A percentile compares a stretch with the other conserved stretches of the same genome.
Conservation (phyloP, 176 grass and related monocot species). For the Hsuehochloa calcarea region DNA sequence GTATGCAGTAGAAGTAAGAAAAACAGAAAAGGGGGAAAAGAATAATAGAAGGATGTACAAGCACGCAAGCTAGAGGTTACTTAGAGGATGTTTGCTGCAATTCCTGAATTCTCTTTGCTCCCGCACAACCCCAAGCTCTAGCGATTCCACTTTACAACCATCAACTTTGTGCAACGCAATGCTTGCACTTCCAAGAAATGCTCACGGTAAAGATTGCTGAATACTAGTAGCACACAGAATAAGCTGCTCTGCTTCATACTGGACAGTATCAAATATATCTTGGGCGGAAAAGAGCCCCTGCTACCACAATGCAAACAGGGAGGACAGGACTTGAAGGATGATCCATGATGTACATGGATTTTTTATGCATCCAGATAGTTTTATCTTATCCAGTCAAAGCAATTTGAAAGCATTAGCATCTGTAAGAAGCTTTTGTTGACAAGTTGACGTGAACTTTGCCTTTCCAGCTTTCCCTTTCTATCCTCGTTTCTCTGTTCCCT, state of each 20-base stretch:
- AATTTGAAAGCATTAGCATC: conserved; percentile 61
- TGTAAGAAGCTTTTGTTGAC: conserved; percentile 71
- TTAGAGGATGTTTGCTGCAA: no score
- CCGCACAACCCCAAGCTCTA: neutral
- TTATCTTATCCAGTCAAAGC: conserved; percentile 35
- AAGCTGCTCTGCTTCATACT: neutral
- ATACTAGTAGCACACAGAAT: neutral
- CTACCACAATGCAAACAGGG: neutral
- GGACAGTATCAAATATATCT: neutral
- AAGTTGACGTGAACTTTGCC: conserved; percentile 49
- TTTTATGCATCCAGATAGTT: neutral
- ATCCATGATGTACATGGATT: neutral
- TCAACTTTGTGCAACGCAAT: neutral
- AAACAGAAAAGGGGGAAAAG: no score
- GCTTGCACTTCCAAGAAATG: neutral
- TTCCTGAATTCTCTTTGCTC: no score
- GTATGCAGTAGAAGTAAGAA: no score
- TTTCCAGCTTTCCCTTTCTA: conserved; percentile 55
- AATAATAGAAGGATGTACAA: no score
- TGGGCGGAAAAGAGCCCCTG: neutral
- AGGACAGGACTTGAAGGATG: conserved; percentile 5
- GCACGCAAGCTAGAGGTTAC: no score
- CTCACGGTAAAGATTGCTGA: neutral
- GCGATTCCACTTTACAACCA: neutral
- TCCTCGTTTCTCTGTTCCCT: conserved; percentile 46